A percentile compares a stretch with the other conserved stretches of the same genome.
phyloP scores from a whole-genome alignment of 371 early-diverging fungal species.

The Mucor lusitanicus region DNA sequence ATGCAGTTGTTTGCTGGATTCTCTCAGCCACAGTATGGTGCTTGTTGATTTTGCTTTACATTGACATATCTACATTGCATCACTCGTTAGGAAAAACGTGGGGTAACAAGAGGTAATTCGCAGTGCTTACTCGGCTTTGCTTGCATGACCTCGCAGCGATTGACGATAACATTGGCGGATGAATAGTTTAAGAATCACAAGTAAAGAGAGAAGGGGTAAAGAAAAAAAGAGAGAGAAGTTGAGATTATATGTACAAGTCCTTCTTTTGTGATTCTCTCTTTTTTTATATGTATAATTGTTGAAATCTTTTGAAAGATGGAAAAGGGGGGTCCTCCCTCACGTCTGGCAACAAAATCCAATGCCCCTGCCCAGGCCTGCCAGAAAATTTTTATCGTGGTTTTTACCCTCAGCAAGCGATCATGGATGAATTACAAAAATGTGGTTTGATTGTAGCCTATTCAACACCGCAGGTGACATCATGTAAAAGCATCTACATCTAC shows the following conservation, averaged over 20 bases:
- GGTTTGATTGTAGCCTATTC: background rate
- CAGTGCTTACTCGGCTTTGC: conserved; percentile 10
- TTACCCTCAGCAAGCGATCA: background rate
- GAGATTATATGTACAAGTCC: background rate
- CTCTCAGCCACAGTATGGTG: background rate
- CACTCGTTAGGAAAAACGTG: background rate
- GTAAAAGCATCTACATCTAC: background rate
- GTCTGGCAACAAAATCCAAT: background rate
- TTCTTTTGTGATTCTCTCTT: background rate
- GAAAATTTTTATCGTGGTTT: background rate
- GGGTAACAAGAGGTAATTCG: background rate
- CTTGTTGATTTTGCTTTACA: background rate
- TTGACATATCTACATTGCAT: background rate
- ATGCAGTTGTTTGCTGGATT: background rate
- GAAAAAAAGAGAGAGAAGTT: background rate
- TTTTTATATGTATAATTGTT: background rate
- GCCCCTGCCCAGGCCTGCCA: background rate
- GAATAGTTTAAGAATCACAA: background rate
- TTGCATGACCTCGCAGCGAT: conserved; percentile 16
- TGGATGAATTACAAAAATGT: background rate
- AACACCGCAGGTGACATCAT: conserved; percentile 1
- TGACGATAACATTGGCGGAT: conserved; percentile 10
- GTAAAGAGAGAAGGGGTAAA: background rate
- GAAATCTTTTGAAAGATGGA: background rate
- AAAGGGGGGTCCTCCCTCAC: background rate